Base-by-base conservation (phyloP, 2,329 filamentous ascomycete genomes). In the Cercospora berteroae region DNA sequence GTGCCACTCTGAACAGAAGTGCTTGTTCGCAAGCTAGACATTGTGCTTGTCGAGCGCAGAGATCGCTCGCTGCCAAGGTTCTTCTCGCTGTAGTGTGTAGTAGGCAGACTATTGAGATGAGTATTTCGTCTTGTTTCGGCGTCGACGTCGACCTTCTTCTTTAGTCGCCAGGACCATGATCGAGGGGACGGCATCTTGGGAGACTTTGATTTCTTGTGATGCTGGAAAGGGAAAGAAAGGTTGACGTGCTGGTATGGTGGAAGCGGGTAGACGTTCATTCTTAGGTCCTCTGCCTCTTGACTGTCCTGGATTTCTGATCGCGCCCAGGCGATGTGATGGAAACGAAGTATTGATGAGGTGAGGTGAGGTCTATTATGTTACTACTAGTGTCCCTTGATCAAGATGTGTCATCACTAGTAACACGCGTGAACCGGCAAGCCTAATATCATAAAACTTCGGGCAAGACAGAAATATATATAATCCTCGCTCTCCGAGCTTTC, bases 401-500 rank as follows among this genome's bases (percentile, higher is more conserved):
- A n/a, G 23, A 55, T n/a, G 13, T 27, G 20, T 55, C 48, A 27
- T 55, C 48, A 27, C 48, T 48, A 23, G 18, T 48, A 20, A 18
- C n/a, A 48, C 48, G 48, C 48, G 48, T 55, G 48, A 55, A 55
- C 48, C 48, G 48, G 48, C 23, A 52, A 52, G 48, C 48, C 12
- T 25, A 27, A 25, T 55, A 16, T 29, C 48, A 13, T 23, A 55
- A 27, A 55, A 55, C 48, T 55, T 55, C 48, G 48, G 23, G 23
- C 48, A 55, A 55, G 23, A 27, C 48, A 25, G 48, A 27, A n/a
- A 55, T 55, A 55, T 55, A 55, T 55, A 55, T 55, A 55, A 55
- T 27, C 48, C 48, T 27, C 48, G 48, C 12, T 16, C 23, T 4
- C 48, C 48, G 48, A 27, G 48, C 48, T 55, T 55, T 27, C 48